Conservation (phyloP, 2,329 filamentous ascomycete genomes). For the Paraconiothyrium brasiliense region DNA sequence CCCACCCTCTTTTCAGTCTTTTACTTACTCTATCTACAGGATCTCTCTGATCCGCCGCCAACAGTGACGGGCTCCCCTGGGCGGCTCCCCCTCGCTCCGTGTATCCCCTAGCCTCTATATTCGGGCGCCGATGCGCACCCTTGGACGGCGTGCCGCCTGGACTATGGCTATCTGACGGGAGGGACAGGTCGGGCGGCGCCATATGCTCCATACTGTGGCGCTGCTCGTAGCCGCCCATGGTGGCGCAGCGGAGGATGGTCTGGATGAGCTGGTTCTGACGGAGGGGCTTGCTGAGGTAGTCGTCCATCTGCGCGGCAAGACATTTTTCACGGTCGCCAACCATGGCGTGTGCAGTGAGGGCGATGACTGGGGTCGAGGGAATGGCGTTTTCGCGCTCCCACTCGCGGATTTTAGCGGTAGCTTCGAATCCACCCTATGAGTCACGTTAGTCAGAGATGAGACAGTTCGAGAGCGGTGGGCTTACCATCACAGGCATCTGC, state of each 20-base stretch:
- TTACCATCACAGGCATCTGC: slow-evolving; percentile 98
- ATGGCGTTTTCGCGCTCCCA: slow-evolving; percentile 85
- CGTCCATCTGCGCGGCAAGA: slow-evolving; percentile 98
- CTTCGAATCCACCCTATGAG: slow-evolving; percentile 87
- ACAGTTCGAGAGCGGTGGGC: slow-evolving; percentile 32
- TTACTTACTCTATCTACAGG: slow-evolving; percentile 64
- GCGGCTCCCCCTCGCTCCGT: slow-evolving; percentile 72
- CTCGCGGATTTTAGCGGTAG: slow-evolving; percentile 94
- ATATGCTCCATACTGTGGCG: slow-evolving; percentile 35
- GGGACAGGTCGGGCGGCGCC: slow-evolving; percentile 50
- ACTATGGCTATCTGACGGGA: slow-evolving; percentile 28
- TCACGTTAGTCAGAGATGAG: slow-evolving; percentile 48
- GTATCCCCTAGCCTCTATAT: slow-evolving; percentile 70
- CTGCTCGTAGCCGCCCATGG: slow-evolving; percentile 79
- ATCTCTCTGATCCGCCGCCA: slow-evolving; percentile 70
- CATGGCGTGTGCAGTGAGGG: slow-evolving; percentile 97
- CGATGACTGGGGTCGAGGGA: slow-evolving; percentile 92
- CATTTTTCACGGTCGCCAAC: slow-evolving; percentile 97
- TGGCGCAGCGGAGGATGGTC: slow-evolving; percentile 96
- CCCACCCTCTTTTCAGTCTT: slow-evolving; percentile 1
- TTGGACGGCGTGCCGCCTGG: slow-evolving; percentile 25
- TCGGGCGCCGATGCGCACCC: slow-evolving; percentile 55
- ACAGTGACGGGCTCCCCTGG: slow-evolving; percentile 68
- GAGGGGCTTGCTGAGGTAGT: slow-evolving; percentile 95
- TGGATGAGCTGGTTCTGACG: slow-evolving; percentile 98